These are phyloP conservation scores for Huntiella abstrusa DNA, from an alignment of 2,329 filamentous ascomycete genomes.

Conservation along the genomic window DNA sequence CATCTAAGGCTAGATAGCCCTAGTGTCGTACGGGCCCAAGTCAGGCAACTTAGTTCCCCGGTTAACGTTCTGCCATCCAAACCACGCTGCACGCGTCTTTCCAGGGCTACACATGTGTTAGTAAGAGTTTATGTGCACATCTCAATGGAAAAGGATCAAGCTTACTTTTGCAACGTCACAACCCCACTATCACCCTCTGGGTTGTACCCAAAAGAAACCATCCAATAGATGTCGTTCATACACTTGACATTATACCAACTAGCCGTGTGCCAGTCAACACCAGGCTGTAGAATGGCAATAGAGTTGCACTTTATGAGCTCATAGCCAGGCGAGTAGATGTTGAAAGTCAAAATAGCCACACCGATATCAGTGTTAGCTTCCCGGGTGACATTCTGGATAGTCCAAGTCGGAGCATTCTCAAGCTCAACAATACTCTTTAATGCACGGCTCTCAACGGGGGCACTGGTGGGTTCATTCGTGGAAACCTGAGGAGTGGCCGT, in stretches of 20 bases:
- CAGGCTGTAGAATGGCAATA: slow-evolving; percentile 3
- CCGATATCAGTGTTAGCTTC: slow-evolving; percentile 8
- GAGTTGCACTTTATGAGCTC: slow-evolving; percentile 13
- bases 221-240: slow-evolving; percentile 14
- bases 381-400: slow-evolving; percentile 8
- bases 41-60: slow-evolving; percentile 11
- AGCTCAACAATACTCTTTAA: slow-evolving; percentile 3
- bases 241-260: slow-evolving; percentile 16
- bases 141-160: slow-evolving; percentile 1
- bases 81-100: slow-evolving; percentile 14
- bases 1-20: background rate
- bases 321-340: slow-evolving; percentile 1
- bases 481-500: no score
- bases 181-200: slow-evolving; percentile 16
- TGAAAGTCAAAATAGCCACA: slow-evolving; percentile 6
- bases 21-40: slow-evolving; percentile 13
- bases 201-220: slow-evolving; percentile 19
- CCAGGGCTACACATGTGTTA: slow-evolving; percentile 2
- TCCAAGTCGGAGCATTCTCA: slow-evolving; percentile 9
- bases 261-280: slow-evolving; percentile 12
- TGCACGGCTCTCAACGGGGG: background rate
- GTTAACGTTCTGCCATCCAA: slow-evolving; percentile 16
- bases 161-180: slow-evolving; percentile 18
- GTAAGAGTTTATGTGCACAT: background rate
- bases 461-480: no score